These are phyloP conservation scores for Neodidymelliopsis sp. DNA, from an alignment of 2,329 filamentous ascomycete genomes.

Conservation along the genomic window DNA sequence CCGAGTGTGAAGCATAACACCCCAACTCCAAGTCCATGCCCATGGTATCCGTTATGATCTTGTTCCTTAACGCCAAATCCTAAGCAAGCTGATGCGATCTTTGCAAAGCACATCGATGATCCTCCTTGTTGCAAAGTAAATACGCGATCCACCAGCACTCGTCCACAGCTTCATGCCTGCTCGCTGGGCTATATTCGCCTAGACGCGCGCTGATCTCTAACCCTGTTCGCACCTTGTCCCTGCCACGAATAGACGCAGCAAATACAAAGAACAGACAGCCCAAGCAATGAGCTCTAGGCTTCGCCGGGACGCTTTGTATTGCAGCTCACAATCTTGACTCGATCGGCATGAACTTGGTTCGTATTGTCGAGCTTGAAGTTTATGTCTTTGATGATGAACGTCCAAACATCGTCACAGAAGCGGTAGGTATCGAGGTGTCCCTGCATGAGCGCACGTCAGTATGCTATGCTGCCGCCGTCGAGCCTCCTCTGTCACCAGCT, in stretches of 20 bases:
- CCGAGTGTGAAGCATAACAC: constrained; percentile 9
- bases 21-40: constrained; percentile 30
- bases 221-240: not conserved
- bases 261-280: constrained; percentile 10
- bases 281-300: constrained; percentile 40
- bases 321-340: constrained; percentile 98
- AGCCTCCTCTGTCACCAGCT: not conserved
- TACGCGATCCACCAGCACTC: not conserved
- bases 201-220: not conserved
- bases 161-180: no score
- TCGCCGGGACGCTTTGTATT: constrained; percentile 84
- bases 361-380: constrained; percentile 96
- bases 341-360: constrained; percentile 79
- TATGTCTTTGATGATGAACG: constrained; percentile 97
- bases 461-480: constrained; percentile 2
- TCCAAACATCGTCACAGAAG: constrained; percentile 99
- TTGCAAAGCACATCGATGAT: not conserved
- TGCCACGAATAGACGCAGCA: constrained; percentile 2
- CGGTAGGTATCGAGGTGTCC: constrained; percentile 97
- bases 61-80: constrained; percentile 27
- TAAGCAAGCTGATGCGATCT: not conserved
- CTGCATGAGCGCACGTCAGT: constrained; percentile 57
- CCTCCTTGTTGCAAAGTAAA: not conserved
- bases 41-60: constrained; percentile 26
- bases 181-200: no score